Evolutionary conservation across 768 basidiomycete genomes (phyloP).

Genomic region (Hebeloma cylindrosporum): DNA sequence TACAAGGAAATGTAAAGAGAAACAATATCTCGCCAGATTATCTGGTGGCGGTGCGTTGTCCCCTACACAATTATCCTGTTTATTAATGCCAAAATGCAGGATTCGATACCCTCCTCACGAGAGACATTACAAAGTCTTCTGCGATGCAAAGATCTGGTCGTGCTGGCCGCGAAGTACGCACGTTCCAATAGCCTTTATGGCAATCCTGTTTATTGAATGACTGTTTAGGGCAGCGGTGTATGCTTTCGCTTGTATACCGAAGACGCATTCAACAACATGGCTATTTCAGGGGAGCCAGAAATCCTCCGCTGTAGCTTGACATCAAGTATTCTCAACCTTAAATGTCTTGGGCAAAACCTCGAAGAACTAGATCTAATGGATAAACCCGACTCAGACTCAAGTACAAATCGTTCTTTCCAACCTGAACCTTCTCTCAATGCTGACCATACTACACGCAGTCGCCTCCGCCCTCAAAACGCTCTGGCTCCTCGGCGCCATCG

Average conservation of each 20-base stretch:
- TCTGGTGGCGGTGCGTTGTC: constrained; percentile 60
- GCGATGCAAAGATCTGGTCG: constrained; percentile 95
- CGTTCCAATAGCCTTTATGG: background rate
- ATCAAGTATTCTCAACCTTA: constrained; percentile 81
- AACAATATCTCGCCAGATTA: constrained; percentile 71
- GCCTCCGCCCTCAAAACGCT: constrained; percentile 66
- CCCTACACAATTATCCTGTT: background rate
- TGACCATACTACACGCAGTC: constrained; percentile 37
- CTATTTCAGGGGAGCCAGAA: constrained; percentile 75
- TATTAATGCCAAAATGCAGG: constrained; percentile 44
- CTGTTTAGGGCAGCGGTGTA: constrained; percentile 65
- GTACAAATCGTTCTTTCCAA: constrained; percentile 48
- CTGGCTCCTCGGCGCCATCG: constrained; percentile 78
- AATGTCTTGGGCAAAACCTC: constrained; percentile 79
- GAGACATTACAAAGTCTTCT: constrained; percentile 84
- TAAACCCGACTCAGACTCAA: constrained; percentile 68
- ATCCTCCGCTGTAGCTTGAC: constrained; percentile 86
- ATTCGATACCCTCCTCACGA: constrained; percentile 82
- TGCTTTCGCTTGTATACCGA: constrained; percentile 96
- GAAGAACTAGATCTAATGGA: constrained; percentile 89
- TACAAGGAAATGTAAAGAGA: constrained; percentile 95
- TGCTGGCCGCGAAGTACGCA: constrained; percentile 84
- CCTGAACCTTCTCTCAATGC: background rate
- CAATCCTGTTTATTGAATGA: background rate
- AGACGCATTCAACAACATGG: constrained; percentile 67